Conservation (phyloP, 129 eudicot species). For the carrot (Daucus carota) region DH1_v3.0 NC_030382.2:36599001-36599500, state of each 20-base stretch:
- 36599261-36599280: background rate
- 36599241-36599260: background rate
- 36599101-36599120: background rate
- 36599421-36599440: no score
- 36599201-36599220: background rate
- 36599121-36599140: background rate
- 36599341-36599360: background rate
- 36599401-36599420: no score
- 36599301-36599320: background rate
- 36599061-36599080: background rate
- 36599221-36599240: background rate
- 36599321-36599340: conserved; percentile 11
- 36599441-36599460: no score
- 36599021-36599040: background rate
- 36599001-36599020: background rate
- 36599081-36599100: conserved; percentile 2
- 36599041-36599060: background rate
- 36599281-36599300: background rate
- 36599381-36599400: no score
- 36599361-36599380: background rate
- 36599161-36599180: background rate
- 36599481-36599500: no score
- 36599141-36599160: background rate
- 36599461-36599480: no score
- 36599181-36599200: background rate